These are phyloP conservation scores for Furculomyces boomerangus DNA, from an alignment of 371 early-diverging fungal genomes.

Conservation along the genomic window DNA sequence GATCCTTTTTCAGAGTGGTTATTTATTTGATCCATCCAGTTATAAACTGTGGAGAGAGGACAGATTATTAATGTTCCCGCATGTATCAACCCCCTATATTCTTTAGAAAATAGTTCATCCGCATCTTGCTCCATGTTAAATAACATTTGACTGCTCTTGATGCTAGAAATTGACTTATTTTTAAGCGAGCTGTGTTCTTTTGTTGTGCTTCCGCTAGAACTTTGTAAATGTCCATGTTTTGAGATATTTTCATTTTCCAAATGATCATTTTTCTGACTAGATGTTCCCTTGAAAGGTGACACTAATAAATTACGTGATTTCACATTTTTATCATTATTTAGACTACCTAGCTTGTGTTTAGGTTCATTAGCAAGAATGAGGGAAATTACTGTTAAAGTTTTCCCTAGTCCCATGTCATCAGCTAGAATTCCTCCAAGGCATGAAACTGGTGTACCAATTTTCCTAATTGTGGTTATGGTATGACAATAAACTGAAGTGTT, in stretches of 20 bases:
- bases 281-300: too few relatives aligned
- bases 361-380: slow-evolving; percentile 36
- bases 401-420: slow-evolving; percentile 84
- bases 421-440: slow-evolving; percentile 56
- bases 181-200: too few relatives aligned
- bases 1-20: slow-evolving; percentile 10
- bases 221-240: too few relatives aligned
- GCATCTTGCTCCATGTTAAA: slow-evolving; percentile 12
- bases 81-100: slow-evolving; percentile 18
- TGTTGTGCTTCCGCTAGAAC: too few relatives aligned
- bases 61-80: slow-evolving; percentile 32
- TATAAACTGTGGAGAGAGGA: slow-evolving; percentile 30
- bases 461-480: neutral
- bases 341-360: slow-evolving; percentile 4
- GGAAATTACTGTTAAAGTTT: slow-evolving; percentile 72
- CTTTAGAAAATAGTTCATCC: slow-evolving; percentile 11
- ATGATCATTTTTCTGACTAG: too few relatives aligned
- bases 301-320: too few relatives aligned
- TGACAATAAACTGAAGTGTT: neutral
- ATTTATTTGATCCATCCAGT: slow-evolving; percentile 32
- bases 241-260: too few relatives aligned
- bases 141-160: neutral
- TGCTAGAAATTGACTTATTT: neutral
- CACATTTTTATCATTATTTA: neutral
- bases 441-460: slow-evolving; percentile 8